Evolutionary conservation across 164 flowering plant species (phyloP), one percentile per base, ranked within the genome.

Genomic region (Magnolia officinalis): DNA sequence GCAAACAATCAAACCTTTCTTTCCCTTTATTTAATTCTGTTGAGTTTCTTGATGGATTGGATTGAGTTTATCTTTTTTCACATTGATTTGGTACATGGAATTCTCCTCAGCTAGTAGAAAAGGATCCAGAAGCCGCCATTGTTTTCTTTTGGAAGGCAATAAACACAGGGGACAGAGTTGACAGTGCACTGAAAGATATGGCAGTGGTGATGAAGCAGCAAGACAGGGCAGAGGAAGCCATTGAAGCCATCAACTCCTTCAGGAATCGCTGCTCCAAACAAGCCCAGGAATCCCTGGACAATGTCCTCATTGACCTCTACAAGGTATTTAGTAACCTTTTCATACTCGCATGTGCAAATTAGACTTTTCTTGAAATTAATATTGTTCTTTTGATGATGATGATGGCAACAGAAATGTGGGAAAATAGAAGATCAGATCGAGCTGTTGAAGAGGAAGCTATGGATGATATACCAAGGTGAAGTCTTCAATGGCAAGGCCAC

Each of bases 171-270:
- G 98, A 95, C 79, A 88, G 92, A 82, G 91, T 93, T 1, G 98
- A 95, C 69, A 95, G 98, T 74, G 98, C 97, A 71, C 87, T 95
- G 6, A 95, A 95, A 75, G 98, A 95, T 85, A 93, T 95, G 98
- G 98, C 96, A 2, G 89, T 95, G 31, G 95, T 95, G 24, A 88
- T 95, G 98, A 95, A 95, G 78, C 98, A 92, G 76, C 94, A 85
- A 70, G 92, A 90, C 70, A 82, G 98, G 81, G 85, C 96, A 64
- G 97, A 90, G 79, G 97, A 95, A 84, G 98, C 97, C 31, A 92
- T 95, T 63, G 97, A 95, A 85, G 98, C 98, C 21, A 87, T 93
- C 55, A 89, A 86, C 67, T 85, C 98, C 58, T 93, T 92, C 66
- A 85, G 98, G 75, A 74, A 83, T 61, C 94, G 79, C 31, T 95